These are phyloP conservation scores for Tuber brumale DNA, from an alignment of 495 filamentous ascomycete species.

Conservation along the genomic window DNA sequence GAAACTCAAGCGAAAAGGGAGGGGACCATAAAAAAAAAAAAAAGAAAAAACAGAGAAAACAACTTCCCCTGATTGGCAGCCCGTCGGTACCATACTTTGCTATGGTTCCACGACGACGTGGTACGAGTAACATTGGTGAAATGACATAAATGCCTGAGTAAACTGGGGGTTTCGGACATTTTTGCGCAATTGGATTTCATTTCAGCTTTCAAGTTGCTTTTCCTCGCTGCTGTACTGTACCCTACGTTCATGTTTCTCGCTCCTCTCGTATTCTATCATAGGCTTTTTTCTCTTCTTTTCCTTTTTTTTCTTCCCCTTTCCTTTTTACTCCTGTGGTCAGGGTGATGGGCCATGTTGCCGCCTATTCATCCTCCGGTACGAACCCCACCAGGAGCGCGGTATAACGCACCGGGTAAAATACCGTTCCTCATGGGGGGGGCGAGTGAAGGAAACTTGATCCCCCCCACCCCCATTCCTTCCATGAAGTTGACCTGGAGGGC, in stretches of 20 bases:
- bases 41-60: background rate
- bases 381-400: background rate
- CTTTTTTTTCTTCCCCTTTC: background rate
- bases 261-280: background rate
- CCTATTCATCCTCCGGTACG: background rate
- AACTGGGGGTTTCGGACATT: background rate
- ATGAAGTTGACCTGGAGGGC: background rate
- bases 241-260: background rate
- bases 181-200: background rate
- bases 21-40: background rate
- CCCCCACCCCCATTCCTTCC: background rate
- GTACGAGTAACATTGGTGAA: background rate
- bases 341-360: background rate
- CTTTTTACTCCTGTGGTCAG: background rate
- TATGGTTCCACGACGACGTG: background rate
- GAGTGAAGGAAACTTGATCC: background rate
- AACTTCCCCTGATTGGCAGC: background rate
- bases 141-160: background rate
- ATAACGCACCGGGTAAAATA: slow-evolving; percentile 2
- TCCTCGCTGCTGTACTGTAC: background rate
- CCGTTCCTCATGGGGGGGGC: background rate
- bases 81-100: background rate
- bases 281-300: background rate
- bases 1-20: background rate
- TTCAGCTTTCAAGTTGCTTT: background rate